Base-by-base conservation (phyloP, 495 filamentous ascomycete species). In the Entonaema liquescens region DNA sequence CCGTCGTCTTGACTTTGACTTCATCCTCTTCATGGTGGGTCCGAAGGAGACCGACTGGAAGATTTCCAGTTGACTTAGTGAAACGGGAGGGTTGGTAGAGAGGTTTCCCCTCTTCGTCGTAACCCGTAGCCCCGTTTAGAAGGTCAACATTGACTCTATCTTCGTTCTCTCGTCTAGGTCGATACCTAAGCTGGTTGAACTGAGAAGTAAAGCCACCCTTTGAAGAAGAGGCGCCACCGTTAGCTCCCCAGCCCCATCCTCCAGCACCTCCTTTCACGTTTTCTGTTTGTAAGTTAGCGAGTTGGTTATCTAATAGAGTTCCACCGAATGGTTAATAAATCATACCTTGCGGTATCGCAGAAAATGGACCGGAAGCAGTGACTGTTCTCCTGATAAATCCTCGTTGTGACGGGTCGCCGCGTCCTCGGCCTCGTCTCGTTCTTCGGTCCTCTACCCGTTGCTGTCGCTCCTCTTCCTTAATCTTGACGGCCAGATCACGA, bases 11-110 rank as follows among this genome's bases (percentile, higher is more conserved):
- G 64, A 89, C 80, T 28, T 83, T 79, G 2, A 85, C 70, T 21
- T 79, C 77, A 19, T 83, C 80, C 1, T 87, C 84, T 66, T 85
- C 82, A 71, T 89, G 87, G 66, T 84, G 81, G 19, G 82, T 76
- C 31, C 89, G 79, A 35, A 79, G 62, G 49, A 90, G 78, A 28
- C 88, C 85, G 59, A 90, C 74, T 0, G 85, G 85, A 15, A 74
- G 74, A n/a, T 64, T 71, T 12, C 72, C 79, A 8, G 50, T 25
- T 49, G 74, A 75, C n/a, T 61, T 73, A 74, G 71, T 75, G 79
- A 74, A 70, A 17, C 47, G 74, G 72, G 62, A 71, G 68, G 31
- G 60, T 52, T 64, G 59, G 54, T 75, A 54, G 42, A 68, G 28
- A 25, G 59, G 54, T 23, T 59, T 38, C 65, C 68, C 65, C 21